Conservation (phyloP, 1,284 basidiomycete species). For the Albatrellus sp. region DNA sequence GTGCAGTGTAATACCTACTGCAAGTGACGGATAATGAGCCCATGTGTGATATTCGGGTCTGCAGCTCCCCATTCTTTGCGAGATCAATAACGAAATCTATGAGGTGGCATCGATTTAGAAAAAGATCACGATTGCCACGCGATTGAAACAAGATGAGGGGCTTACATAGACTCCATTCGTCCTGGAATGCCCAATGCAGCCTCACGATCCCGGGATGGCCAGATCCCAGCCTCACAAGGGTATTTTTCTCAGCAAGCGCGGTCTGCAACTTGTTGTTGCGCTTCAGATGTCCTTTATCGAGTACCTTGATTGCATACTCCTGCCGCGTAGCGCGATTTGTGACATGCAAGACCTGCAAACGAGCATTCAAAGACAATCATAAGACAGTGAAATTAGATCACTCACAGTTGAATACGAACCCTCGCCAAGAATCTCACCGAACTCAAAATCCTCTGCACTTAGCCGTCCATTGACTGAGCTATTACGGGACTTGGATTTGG, state of each 20-base stretch:
- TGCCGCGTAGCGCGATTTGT: slow-evolving; percentile 43
- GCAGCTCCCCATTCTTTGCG: slow-evolving; percentile 83
- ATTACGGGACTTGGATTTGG: slow-evolving; percentile 28
- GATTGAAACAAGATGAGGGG: slow-evolving; percentile 11
- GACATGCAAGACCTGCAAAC: slow-evolving; percentile 46
- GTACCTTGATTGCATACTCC: slow-evolving; percentile 64
- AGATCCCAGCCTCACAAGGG: slow-evolving; percentile 45
- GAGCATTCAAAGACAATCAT: neutral
- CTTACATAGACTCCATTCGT: slow-evolving; percentile 75
- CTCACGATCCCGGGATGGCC: slow-evolving; percentile 78
- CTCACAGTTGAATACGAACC: slow-evolving; percentile 71
- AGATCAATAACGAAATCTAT: slow-evolving; percentile 87
- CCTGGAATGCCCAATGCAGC: slow-evolving; percentile 77
- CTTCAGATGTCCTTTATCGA: slow-evolving; percentile 65
- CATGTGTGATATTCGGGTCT: slow-evolving; percentile 62
- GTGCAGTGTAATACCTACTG: slow-evolving; percentile 75
- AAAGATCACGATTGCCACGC: neutral
- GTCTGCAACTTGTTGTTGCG: slow-evolving; percentile 55
- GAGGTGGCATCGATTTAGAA: neutral
- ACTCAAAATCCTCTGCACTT: slow-evolving; percentile 53
- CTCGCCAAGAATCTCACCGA: slow-evolving; percentile 61
- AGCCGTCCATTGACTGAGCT: slow-evolving; percentile 35
- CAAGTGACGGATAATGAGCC: slow-evolving; percentile 75
- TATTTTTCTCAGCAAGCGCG: slow-evolving; percentile 55
- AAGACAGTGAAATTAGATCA: slow-evolving; percentile 11